Percentiles rank a stretch among this genome's conserved stretches.
These are phyloP conservation scores for Kodamaea ohmeri DNA, from an alignment of 1,139 yeast species.

Conservation along the genomic window DNA sequence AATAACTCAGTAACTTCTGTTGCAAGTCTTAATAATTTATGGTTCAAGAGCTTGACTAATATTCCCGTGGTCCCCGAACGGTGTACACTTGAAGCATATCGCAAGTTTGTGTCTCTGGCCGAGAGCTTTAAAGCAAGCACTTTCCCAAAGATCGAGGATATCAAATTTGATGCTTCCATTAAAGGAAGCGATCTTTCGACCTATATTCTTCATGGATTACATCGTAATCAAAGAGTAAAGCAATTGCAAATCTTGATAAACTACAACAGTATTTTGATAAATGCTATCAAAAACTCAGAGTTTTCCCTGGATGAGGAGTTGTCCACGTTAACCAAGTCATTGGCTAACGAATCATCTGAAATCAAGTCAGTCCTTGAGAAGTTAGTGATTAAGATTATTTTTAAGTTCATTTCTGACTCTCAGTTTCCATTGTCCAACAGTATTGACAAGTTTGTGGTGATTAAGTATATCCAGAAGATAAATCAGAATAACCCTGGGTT, in stretches of 20 bases:
- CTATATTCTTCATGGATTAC: slow-evolving; percentile 22
- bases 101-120: slow-evolving; percentile 19
- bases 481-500: slow-evolving; percentile 7
- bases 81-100: slow-evolving; percentile 14
- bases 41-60: slow-evolving; percentile 19
- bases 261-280: slow-evolving; percentile 24
- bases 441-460: slow-evolving; percentile 28
- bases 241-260: slow-evolving; percentile 29
- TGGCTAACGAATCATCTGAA: slow-evolving; percentile 16
- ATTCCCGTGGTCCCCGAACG: slow-evolving; percentile 24
- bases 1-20: slow-evolving; percentile 13
- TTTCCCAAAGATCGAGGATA: slow-evolving; percentile 12
- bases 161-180: not conserved
- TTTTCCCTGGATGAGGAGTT: slow-evolving; percentile 3
- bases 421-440: slow-evolving; percentile 10
- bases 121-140: slow-evolving; percentile 19
- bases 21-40: slow-evolving; percentile 19
- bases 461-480: slow-evolving; percentile 18
- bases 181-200: not conserved
- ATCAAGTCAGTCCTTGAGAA: slow-evolving; percentile 18
- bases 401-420: slow-evolving; percentile 14
- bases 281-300: slow-evolving; percentile 16
- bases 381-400: slow-evolving; percentile 21
- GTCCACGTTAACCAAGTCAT: slow-evolving; percentile 5
- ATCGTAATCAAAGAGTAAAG: slow-evolving; percentile 20